Conservation (phyloP, 2,329 filamentous ascomycete species). For the Fonsecaea erecta region DNA sequence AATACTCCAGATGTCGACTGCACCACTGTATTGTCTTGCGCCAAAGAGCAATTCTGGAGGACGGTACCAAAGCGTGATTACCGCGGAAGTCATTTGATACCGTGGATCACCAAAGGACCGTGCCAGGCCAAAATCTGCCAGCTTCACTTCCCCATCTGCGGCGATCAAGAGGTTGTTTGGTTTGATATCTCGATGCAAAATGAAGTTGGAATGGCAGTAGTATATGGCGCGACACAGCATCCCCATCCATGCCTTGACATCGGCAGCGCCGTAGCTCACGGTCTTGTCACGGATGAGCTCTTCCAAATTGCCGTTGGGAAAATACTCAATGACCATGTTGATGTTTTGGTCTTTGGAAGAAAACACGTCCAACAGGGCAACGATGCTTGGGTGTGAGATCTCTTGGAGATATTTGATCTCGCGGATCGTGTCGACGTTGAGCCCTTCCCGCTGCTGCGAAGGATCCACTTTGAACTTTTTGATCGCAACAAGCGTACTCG, state of each 20-base stretch:
- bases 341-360: slow-evolving; percentile 95
- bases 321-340: slow-evolving; percentile 90
- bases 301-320: slow-evolving; percentile 92
- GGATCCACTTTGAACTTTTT: slow-evolving; percentile 59
- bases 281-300: slow-evolving; percentile 87
- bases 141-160: slow-evolving; percentile 88
- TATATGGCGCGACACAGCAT: slow-evolving; percentile 93
- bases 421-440: slow-evolving; percentile 91
- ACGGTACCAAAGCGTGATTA: slow-evolving; percentile 96
- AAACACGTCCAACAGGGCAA: slow-evolving; percentile 89
- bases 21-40: slow-evolving; percentile 83
- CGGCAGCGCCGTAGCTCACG: slow-evolving; percentile 81
- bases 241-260: slow-evolving; percentile 98
- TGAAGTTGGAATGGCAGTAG: slow-evolving; percentile 95
- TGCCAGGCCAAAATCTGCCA: slow-evolving; percentile 97
- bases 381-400: slow-evolving; percentile 92
- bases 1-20: slow-evolving; percentile 92
- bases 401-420: slow-evolving; percentile 96
- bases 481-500: slow-evolving; percentile 74
- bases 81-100: slow-evolving; percentile 85
- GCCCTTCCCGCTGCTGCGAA: slow-evolving; percentile 74
- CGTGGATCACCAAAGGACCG: slow-evolving; percentile 88
- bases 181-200: slow-evolving; percentile 97
- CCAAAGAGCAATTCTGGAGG: slow-evolving; percentile 93
- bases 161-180: slow-evolving; percentile 97